Conservation (phyloP, 1,284 basidiomycete genomes). For the Cryptococcus amylolentus region DNA sequence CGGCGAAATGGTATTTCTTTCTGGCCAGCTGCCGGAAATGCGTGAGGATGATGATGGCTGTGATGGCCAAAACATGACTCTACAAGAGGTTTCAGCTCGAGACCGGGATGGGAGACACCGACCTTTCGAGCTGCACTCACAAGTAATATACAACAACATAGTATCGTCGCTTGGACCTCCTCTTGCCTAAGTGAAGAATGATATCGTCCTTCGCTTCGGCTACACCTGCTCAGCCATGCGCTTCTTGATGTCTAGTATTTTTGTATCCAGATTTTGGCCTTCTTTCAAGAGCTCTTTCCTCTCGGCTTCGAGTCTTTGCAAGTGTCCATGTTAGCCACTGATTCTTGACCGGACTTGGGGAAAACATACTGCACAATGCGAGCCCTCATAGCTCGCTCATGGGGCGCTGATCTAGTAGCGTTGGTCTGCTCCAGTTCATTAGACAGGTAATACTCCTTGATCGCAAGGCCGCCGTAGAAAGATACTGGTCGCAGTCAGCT, state of each 20-base stretch:
- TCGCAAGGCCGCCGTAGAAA: conserved; percentile 31
- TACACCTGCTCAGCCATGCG: conserved; percentile 6
- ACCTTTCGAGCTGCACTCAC: no score
- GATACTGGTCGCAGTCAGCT: conserved; percentile 17
- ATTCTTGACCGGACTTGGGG: background rate
- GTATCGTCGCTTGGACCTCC: no score
- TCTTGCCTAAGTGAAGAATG: no score
- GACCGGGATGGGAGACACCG: no score
- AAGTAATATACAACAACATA: no score
- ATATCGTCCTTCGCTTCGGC: no score
- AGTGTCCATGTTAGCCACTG: background rate
- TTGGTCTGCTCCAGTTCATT: conserved; percentile 19
- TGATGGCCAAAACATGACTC: no score
- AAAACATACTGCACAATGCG: conserved; percentile 31
- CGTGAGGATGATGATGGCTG: no score
- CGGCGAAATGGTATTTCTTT: no score
- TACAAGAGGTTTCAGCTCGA: no score
- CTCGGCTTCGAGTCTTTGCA: conserved; percentile 30
- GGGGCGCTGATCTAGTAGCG: conserved; percentile 10
- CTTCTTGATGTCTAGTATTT: conserved; percentile 21
- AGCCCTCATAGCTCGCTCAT: conserved; percentile 26
- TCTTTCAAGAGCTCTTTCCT: conserved; percentile 31
- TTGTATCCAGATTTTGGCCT: conserved; percentile 23
- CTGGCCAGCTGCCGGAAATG: no score
- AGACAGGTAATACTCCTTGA: conserved; percentile 33